phyloP scores from a whole-genome alignment of 208 protist species.

The Acanthamoeba royreba region DNA sequence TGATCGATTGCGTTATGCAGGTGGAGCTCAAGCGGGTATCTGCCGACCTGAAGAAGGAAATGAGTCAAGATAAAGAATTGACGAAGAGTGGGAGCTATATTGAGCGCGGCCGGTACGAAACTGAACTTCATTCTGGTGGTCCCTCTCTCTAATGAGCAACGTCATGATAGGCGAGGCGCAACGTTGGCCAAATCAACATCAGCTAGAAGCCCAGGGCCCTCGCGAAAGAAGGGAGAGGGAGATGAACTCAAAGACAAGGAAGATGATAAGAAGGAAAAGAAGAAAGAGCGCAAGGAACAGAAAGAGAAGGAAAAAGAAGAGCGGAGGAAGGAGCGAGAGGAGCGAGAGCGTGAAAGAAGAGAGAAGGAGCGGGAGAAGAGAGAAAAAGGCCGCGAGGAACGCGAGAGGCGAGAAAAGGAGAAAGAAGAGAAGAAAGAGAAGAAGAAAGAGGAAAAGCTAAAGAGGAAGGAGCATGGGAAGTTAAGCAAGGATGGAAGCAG shows the following conservation, averaged over 20 bases:
- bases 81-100: background rate
- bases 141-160: no score
- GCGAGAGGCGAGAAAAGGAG: background rate
- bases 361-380: background rate
- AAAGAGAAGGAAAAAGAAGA: background rate
- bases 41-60: background rate
- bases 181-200: background rate
- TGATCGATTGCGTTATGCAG: background rate
- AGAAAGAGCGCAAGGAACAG: background rate
- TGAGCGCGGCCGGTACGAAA: background rate
- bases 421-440: slow-evolving; percentile 13
- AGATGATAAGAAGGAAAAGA: background rate
- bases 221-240: background rate
- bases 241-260: background rate
- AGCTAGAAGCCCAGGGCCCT: background rate
- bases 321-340: background rate
- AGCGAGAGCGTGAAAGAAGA: background rate
- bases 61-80: background rate
- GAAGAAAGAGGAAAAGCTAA: background rate
- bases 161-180: background rate
- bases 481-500: background rate
- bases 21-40: background rate
- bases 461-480: background rate
- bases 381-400: background rate
- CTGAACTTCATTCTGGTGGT: no score